Evolutionary conservation across 768 basidiomycete genomes (phyloP).

Genomic region (Sistotremastrum suecicum): DNA sequence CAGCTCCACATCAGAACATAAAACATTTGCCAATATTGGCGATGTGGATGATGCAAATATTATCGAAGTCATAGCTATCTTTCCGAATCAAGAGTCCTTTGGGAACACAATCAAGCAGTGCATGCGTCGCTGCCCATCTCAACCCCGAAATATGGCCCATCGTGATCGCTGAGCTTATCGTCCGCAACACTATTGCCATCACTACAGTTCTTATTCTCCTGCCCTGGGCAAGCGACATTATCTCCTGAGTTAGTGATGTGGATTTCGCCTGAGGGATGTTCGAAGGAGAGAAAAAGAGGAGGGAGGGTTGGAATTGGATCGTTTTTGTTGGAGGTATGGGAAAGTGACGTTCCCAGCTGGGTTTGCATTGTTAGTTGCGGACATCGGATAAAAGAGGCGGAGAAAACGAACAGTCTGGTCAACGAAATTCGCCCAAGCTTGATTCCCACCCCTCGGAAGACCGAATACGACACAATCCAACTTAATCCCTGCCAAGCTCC

Average conservation of each 20-base stretch:
- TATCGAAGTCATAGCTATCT: too few species aligned
- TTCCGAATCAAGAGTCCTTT: too few species aligned
- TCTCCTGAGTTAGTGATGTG: conserved; percentile 24
- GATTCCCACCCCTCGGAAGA: conserved; percentile 31
- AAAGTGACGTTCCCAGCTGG: conserved; percentile 17
- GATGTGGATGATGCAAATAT: too few species aligned
- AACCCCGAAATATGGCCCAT: too few species aligned
- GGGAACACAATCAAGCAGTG: too few species aligned
- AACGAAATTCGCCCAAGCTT: conserved; percentile 28
- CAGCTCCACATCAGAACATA: too few species aligned
- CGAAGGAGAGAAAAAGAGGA: conserved; percentile 25
- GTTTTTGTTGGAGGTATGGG: conserved; percentile 24
- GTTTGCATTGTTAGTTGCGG: too few species aligned
- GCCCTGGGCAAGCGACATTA: conserved; percentile 21
- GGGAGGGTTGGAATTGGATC: conserved; percentile 30
- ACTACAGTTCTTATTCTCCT: conserved; percentile 19
- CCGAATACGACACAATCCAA: conserved; percentile 26
- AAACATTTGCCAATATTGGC: too few species aligned
- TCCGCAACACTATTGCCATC: too few species aligned
- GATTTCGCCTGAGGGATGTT: conserved; percentile 33
- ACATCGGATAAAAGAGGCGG: neutral
- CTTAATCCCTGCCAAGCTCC: conserved; percentile 15
- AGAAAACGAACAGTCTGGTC: conserved; percentile 18
- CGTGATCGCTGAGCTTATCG: too few species aligned
- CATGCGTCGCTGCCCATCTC: too few species aligned